Conservation (phyloP, 2,329 filamentous ascomycete genomes). For the Monilinia fructigena region DNA sequence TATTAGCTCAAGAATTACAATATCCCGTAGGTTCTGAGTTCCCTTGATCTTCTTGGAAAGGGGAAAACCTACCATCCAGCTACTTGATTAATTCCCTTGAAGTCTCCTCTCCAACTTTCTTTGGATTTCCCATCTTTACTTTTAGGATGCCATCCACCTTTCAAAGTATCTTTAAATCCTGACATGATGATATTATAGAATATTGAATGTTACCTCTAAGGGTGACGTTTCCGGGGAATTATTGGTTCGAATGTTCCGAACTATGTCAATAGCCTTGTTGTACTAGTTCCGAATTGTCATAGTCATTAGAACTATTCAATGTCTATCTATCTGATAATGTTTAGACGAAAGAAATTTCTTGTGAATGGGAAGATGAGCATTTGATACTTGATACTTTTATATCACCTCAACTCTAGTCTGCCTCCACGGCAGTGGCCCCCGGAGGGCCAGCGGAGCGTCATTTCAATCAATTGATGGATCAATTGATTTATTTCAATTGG, state of each 20-base stretch:
- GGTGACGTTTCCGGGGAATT: slow-evolving; percentile 16
- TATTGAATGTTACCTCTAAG: background rate
- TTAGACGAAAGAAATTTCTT: no score
- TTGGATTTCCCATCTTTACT: slow-evolving; percentile 49
- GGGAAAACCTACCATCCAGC: slow-evolving; percentile 36
- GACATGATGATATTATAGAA: slow-evolving; percentile 15
- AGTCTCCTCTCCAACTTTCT: slow-evolving; percentile 51
- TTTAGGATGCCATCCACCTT: slow-evolving; percentile 55
- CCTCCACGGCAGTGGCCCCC: no score
- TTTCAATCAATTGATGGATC: no score
- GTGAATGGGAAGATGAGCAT: no score
- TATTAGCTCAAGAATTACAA: slow-evolving; percentile 1
- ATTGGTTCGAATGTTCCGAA: background rate
- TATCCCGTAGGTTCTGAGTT: background rate
- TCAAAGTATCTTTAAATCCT: slow-evolving; percentile 48
- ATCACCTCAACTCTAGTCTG: no score
- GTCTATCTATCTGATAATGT: no score
- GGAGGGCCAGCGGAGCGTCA: no score
- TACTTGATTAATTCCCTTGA: slow-evolving; percentile 41
- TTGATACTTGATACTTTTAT: no score
- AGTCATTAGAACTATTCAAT: no score
- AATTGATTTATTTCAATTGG: no score
- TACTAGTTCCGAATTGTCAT: no score
- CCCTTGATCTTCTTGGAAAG: background rate
- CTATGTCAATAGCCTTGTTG: no score